Percentiles rank a stretch among this genome's conserved stretches.
These are phyloP conservation scores for Ogataea glucozyma DNA, from an alignment of 805 yeast genomes.

Conservation along the genomic window DNA sequence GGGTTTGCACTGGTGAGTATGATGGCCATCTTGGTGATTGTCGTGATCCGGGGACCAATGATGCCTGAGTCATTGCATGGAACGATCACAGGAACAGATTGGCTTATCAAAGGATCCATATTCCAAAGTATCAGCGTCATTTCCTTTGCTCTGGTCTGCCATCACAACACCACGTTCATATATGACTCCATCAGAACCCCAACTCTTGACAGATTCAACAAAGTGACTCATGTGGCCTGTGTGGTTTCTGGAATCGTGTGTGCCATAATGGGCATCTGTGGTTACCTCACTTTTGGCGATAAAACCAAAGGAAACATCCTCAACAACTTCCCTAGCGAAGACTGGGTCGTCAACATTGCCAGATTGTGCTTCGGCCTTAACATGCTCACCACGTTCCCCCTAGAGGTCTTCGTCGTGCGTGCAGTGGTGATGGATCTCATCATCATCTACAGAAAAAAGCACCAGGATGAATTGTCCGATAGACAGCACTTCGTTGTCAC, in stretches of 20 bases:
- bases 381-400: constrained; percentile 89
- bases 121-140: constrained; percentile 94
- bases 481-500: constrained; percentile 66
- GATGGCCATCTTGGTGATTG: constrained; percentile 74
- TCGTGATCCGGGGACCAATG: constrained; percentile 71
- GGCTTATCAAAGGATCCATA: constrained; percentile 60
- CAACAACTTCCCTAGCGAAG: constrained; percentile 81
- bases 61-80: constrained; percentile 51
- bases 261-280: constrained; percentile 74
- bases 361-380: constrained; percentile 88
- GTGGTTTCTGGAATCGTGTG: constrained; percentile 79
- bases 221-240: constrained; percentile 82
- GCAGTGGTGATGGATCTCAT: constrained; percentile 77
- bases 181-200: constrained; percentile 81
- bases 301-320: constrained; percentile 83
- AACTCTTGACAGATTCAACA: constrained; percentile 70
- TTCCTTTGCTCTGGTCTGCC: constrained; percentile 94
- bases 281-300: constrained; percentile 72
- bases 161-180: constrained; percentile 89
- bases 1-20: constrained; percentile 85
- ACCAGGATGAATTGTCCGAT: constrained; percentile 33
- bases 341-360: constrained; percentile 77
- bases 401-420: constrained; percentile 87
- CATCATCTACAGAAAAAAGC: constrained; percentile 26
- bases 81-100: constrained; percentile 41